A percentile compares a stretch with the other conserved stretches of the same genome.
Conservation (phyloP, 495 filamentous ascomycete species). For the Penicillium fimorum region DNA sequence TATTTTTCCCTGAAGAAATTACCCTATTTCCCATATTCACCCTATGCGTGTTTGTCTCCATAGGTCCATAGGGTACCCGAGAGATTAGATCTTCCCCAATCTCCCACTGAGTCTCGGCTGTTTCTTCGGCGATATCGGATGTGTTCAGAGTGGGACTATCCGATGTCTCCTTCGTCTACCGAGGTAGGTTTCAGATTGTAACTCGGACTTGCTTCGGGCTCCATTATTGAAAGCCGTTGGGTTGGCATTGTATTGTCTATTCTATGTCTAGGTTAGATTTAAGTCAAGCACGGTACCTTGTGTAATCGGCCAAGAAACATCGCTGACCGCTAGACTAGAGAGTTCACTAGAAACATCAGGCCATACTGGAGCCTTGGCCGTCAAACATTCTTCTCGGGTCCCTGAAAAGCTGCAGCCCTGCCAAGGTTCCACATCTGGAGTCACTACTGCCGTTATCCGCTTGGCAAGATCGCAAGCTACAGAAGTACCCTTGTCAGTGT, state of each 20-base stretch:
- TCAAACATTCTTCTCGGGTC: background rate
- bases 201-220: background rate
- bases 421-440: background rate
- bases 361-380: background rate
- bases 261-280: background rate
- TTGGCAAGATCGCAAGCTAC: background rate
- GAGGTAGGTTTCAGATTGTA: background rate
- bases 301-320: background rate
- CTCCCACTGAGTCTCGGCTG: background rate
- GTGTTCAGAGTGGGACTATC: background rate
- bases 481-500: background rate
- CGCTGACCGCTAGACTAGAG: background rate
- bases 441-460: background rate
- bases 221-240: background rate
- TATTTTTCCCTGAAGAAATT: background rate
- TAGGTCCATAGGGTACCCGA: background rate
- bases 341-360: background rate
- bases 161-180: background rate
- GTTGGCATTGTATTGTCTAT: background rate
- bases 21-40: background rate
- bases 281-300: background rate
- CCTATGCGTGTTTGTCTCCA: background rate
- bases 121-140: constrained; percentile 10
- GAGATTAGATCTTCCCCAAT: constrained; percentile 7
- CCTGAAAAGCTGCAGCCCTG: background rate